Base-by-base conservation (phyloP, 2,329 filamentous ascomycete genomes). In the Alternaria infectoria region DNA sequence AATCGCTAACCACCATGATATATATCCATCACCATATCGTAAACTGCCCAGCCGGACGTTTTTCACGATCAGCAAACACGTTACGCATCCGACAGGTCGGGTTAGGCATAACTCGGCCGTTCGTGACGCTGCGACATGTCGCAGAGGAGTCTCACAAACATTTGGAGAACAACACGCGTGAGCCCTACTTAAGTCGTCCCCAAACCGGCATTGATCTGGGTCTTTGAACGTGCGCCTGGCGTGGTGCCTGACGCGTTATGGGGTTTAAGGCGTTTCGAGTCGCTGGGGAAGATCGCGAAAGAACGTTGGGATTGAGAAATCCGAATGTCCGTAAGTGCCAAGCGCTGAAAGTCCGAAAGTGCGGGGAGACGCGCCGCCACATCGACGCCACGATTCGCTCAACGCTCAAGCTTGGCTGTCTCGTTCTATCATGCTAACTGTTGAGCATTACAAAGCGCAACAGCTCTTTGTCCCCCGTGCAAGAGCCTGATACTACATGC, bases 1-100 rank as follows among this genome's bases (percentile, higher is more conserved):
- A 28, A 25, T 47, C 47, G 51, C 40, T 36, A 50, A 52, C 30
- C 45, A 50, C 59, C 32, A 40, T 50, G 45, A 52, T 59, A 59
- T 62, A 59, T 25, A 49, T 49, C 46, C 9, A 49, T 12, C n/a
- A 50, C 12, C 21, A 40, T 19, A 52, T 26, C 19, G 54, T 58
- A 28, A 25, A 49, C 50, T 28, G 51, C 62, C 57, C 36, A 58
- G 59, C 44, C 36, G 54, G 56, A 40, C 44, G 19, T 30, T 51
- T 21, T 28, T 21, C 23, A 26, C n/a, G 26, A 28, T 49, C 23
- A 17, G 23, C 23, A 49, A 49, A 49, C 25, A 49, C 46, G 46
- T 56, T 47, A 62, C 62, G 55, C 62, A 60, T 65, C 47, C 61
- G 47, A 49, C 51, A 58, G 50, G 32, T 36, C 51, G 45, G 59